Evolutionary conservation across 257 asterid species (phyloP), one percentile per base, ranked within the genome.

Genomic region (Primulina huaijiensis): DNA sequence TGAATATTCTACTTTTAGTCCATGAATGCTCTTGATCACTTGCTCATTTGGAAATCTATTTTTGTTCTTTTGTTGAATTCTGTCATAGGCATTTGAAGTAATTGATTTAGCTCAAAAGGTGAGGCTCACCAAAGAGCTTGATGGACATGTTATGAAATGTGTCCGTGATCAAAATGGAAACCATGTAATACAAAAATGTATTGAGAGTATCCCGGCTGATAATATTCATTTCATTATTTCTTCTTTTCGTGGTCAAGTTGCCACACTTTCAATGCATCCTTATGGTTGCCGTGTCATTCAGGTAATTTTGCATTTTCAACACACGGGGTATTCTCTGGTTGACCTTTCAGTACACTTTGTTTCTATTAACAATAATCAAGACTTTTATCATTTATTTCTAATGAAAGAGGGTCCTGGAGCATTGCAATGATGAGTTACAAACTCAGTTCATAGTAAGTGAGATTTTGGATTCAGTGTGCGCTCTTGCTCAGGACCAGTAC

Each of bases 251-350:
- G 92, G 88, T 46, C 88, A 88, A 80, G 92, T 88, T 71, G 87
- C 84, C 35, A 70, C 79, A 43, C 89, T 88, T 72, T 85, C 95
- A n/a, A 88, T 80, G 82, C 95, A 88, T 81, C 92, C 95, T 35
- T 88, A 86, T 73, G 95, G 95, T 52, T 85, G 92, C 63, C 92
- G 95, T 71, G 95, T 85, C 30, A 79, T 88, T 65, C 95, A 88
- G 89, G 95, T 88, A 65, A 68, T 59, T 55, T 52, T 58, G 57
- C 64, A 63, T 55, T 60, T 43, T 19, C 46, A 16, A 11, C 21
- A 11, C 33, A 4, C 25, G 25, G 60, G 55, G n/a, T 21, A 43
- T 57, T 20, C 72, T 21, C 33, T 56, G 58, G 20, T 60, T 59
- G 60, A 25, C n/a, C 58, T 31, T 73, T 16, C 75, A 12, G 34